Evolutionary conservation across 2,329 filamentous ascomycete genomes (phyloP).

Genomic region (Beauveria bassiana): DNA sequence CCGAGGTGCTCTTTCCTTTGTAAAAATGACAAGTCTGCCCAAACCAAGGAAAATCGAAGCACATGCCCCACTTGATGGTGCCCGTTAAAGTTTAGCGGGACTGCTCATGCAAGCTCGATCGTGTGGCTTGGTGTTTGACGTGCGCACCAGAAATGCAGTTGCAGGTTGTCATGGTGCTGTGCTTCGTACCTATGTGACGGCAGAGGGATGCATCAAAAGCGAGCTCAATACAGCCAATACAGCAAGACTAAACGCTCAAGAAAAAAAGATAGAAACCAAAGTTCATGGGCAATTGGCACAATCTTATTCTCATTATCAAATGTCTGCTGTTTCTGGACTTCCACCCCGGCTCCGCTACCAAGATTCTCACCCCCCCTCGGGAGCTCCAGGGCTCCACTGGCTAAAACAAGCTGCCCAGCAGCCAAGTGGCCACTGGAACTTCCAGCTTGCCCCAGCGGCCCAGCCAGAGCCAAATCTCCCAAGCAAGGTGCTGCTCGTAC

Average conservation of each 20-base stretch:
- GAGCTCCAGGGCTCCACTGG: constrained; percentile 2
- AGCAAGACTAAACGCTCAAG: too few relatives aligned
- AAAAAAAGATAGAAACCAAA: too few relatives aligned
- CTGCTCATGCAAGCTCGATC: neutral
- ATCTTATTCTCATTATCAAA: neutral
- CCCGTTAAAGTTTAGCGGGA: neutral
- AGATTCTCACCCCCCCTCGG: neutral
- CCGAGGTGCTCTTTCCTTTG: neutral
- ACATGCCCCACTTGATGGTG: neutral
- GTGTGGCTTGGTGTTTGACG: neutral
- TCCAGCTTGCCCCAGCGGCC: neutral
- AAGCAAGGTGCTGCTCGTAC: neutral
- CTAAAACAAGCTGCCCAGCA: constrained; percentile 4
- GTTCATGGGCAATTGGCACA: too few relatives aligned
- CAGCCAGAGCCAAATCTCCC: too few relatives aligned
- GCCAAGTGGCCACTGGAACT: neutral
- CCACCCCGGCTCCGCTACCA: neutral
- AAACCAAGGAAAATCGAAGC: constrained; percentile 1
- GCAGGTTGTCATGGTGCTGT: too few relatives aligned
- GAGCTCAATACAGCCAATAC: too few relatives aligned
- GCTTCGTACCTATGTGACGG: too few relatives aligned
- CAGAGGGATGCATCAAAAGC: too few relatives aligned
- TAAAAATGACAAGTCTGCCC: neutral
- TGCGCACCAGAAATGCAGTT: too few relatives aligned
- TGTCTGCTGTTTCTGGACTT: neutral